Evolutionary conservation across 2,329 filamentous ascomycete species (phyloP).

Genomic region (Plenodomus tracheiphilus): DNA sequence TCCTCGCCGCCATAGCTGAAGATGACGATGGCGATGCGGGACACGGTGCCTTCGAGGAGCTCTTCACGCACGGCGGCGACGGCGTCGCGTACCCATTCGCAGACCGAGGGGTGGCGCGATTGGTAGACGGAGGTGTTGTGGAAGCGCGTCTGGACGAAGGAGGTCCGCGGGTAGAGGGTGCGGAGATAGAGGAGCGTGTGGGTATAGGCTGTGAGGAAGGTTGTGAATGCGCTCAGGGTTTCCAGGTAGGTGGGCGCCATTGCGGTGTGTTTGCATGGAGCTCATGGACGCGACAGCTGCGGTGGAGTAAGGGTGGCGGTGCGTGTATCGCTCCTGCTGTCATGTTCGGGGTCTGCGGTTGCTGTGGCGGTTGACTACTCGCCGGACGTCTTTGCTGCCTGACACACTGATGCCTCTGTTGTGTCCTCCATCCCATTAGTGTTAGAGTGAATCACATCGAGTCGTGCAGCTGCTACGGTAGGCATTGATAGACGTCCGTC

Average conservation of each 20-base stretch:
- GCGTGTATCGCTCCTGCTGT: not conserved
- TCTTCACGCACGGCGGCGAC: constrained; percentile 72
- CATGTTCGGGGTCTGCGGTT: not conserved
- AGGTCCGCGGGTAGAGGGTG: constrained; percentile 72
- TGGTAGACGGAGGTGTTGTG: constrained; percentile 86
- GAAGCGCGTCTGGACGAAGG: constrained; percentile 78
- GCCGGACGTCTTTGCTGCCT: not conserved
- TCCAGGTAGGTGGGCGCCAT: constrained; percentile 39
- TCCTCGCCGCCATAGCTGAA: constrained; percentile 46
- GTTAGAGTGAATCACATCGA: not conserved
- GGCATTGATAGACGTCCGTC: constrained; percentile 3
- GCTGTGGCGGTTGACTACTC: not conserved
- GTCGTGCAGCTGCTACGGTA: not conserved
- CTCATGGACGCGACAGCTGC: not conserved
- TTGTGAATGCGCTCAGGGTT: constrained; percentile 71
- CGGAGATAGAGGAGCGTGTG: constrained; percentile 88
- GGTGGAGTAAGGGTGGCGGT: not conserved
- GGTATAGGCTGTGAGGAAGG: constrained; percentile 79
- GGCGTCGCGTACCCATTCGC: constrained; percentile 82
- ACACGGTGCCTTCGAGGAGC: constrained; percentile 61
- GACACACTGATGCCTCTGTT: not conserved
- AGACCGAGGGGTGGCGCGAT: constrained; percentile 82
- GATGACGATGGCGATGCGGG: constrained; percentile 60
- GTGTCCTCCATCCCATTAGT: not conserved
- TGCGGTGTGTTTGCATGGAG: constrained; percentile 1